phyloP scores from a whole-genome alignment of 176 grass and related monocot species.

The Carex littledalei region DNA sequence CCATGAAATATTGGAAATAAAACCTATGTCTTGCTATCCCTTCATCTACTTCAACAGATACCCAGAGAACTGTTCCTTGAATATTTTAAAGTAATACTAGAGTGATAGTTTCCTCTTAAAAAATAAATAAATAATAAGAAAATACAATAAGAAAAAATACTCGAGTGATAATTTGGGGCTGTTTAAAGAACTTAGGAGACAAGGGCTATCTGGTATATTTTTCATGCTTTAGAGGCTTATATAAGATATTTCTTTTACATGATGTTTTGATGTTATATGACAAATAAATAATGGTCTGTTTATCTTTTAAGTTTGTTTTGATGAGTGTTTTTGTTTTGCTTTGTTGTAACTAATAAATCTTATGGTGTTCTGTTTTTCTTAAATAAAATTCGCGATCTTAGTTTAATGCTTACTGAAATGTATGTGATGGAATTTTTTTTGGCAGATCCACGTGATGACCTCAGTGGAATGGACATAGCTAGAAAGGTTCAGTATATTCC shows the following conservation, averaged over 20 bases:
- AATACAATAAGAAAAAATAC: neutral
- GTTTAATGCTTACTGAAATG: neutral
- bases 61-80: neutral
- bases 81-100: neutral
- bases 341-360: neutral
- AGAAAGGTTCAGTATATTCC: constrained; percentile 58
- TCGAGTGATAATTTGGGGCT: neutral
- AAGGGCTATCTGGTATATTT: neutral
- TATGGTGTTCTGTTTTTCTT: neutral
- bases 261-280: neutral
- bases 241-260: neutral
- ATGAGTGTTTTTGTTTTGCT: neutral
- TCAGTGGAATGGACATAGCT: constrained; percentile 86
- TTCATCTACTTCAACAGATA: neutral
- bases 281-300: neutral
- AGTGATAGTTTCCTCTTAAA: neutral
- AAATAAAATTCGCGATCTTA: neutral
- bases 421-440: constrained; percentile 16
- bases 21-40: neutral
- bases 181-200: neutral
- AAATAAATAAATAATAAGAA: too few species aligned
- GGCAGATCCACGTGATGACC: constrained; percentile 93
- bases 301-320: neutral
- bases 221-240: neutral
- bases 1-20: neutral